phyloP scores from a whole-genome alignment of 305 asterid genomes.

The Plantago coronopus region DNA sequence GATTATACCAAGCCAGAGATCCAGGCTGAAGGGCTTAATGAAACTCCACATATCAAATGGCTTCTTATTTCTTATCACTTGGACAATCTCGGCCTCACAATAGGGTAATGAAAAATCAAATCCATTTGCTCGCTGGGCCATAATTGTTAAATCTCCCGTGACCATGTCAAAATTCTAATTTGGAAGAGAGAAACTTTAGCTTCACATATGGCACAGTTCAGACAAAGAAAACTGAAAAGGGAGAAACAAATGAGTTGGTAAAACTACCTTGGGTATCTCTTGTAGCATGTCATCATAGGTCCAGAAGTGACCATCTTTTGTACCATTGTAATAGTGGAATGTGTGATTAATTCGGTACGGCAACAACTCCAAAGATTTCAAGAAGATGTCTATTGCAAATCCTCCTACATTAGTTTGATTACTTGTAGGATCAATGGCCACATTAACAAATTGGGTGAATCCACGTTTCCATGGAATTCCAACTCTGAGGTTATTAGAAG shows the following conservation, averaged over 20 bases:
- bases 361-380: conserved; percentile 12
- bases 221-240: not conserved
- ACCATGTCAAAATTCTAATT: conserved; percentile 38
- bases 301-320: not conserved
- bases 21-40: conserved; percentile 50
- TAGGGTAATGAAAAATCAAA: conserved; percentile 51
- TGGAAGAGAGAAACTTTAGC: not conserved
- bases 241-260: not conserved
- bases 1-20: conserved; percentile 53
- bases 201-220: not conserved
- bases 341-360: conserved; percentile 16
- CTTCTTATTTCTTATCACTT: conserved; percentile 39
- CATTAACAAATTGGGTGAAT: conserved; percentile 29
- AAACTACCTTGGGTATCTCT: conserved; percentile 27
- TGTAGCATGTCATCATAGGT: conserved; percentile 30
- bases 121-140: conserved; percentile 39
- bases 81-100: conserved; percentile 42
- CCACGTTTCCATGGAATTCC: conserved; percentile 39
- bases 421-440: conserved; percentile 20
- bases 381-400: conserved; percentile 38
- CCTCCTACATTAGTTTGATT: conserved; percentile 27
- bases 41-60: conserved; percentile 50
- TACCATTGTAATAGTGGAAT: conserved; percentile 16
- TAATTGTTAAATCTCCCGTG: conserved; percentile 47
- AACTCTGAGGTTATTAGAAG: conserved; percentile 26